These are phyloP conservation scores for Cicer yamashitae DNA, from an alignment of 306 rosid genomes.

Conservation along the genomic window DNA sequence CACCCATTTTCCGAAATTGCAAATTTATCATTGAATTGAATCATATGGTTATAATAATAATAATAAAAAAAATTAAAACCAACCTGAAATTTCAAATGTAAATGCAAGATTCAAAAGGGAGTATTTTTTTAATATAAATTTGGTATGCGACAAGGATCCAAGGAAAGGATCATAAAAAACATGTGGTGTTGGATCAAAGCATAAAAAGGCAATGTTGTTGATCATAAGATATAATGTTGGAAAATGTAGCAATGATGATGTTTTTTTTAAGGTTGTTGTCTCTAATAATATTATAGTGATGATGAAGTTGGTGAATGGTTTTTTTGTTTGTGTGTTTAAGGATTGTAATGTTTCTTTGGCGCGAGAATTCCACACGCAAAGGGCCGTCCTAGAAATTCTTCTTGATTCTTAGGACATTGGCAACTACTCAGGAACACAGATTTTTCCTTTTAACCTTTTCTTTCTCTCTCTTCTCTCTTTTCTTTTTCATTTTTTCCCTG, in stretches of 20 bases:
- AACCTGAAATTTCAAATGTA: slow-evolving; percentile 40
- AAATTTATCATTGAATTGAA: slow-evolving; percentile 45
- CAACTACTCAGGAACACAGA: slow-evolving; percentile 28
- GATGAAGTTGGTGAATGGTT: slow-evolving; percentile 10
- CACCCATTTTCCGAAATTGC: slow-evolving; percentile 25
- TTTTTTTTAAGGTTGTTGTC: slow-evolving; percentile 27
- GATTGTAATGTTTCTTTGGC: neutral
- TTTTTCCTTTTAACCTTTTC: slow-evolving; percentile 29
- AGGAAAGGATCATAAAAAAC: slow-evolving; percentile 44
- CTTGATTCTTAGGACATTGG: slow-evolving; percentile 47
- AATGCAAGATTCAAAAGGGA: slow-evolving; percentile 24
- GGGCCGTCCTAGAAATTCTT: slow-evolving; percentile 43
- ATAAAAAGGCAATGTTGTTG: slow-evolving; percentile 29
- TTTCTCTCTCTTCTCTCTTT: slow-evolving; percentile 22
- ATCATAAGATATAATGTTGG: slow-evolving; percentile 38
- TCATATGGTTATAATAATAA: neutral
- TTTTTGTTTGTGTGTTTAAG: no score
- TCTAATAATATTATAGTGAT: neutral
- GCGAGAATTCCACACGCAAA: slow-evolving; percentile 39
- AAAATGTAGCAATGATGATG: slow-evolving; percentile 5
- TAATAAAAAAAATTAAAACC: neutral
- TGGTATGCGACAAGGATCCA: slow-evolving; percentile 64
- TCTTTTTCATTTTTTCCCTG: neutral
- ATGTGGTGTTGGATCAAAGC: slow-evolving; percentile 35
- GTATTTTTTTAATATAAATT: neutral